phyloP scores from a whole-genome alignment of 805 yeast genomes.

The Wickerhamomyces chaumierensis region DNA sequence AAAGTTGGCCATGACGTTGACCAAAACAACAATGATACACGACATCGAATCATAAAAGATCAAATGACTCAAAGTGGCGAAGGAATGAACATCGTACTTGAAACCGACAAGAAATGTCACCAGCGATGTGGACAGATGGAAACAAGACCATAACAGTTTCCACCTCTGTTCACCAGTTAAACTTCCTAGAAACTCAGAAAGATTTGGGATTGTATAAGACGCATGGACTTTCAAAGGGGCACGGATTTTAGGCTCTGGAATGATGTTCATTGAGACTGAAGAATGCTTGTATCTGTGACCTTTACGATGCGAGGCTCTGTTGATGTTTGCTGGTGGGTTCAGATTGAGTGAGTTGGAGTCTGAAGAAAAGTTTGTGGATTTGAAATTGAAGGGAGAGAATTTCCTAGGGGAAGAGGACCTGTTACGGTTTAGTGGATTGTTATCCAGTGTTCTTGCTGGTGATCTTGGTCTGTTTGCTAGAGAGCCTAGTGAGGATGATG shows the following conservation, averaged over 20 bases:
- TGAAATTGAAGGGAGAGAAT: conserved; percentile 52
- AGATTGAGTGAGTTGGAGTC: conserved; percentile 4
- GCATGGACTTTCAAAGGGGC: conserved; percentile 74
- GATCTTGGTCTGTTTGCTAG: conserved; percentile 17
- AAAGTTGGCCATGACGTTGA: conserved; percentile 79
- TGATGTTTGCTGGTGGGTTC: conserved; percentile 19
- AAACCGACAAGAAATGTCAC: conserved; percentile 51
- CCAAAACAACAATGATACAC: conserved; percentile 54
- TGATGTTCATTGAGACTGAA: conserved; percentile 89
- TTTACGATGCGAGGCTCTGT: conserved; percentile 64
- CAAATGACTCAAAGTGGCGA: conserved; percentile 76
- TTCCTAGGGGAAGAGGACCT: conserved; percentile 18
- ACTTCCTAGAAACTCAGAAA: conserved; percentile 50
- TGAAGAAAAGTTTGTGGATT: conserved; percentile 33
- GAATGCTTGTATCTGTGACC: conserved; percentile 96
- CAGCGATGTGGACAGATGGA: conserved; percentile 46
- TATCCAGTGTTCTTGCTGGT: conserved; percentile 17
- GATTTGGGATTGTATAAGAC: conserved; percentile 32
- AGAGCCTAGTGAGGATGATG: too few species aligned
- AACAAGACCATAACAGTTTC: conserved; percentile 44
- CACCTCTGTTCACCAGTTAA: conserved; percentile 46
- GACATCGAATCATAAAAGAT: conserved; percentile 81
- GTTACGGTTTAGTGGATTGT: conserved; percentile 20
- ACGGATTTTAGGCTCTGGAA: conserved; percentile 79
- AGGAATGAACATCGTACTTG: conserved; percentile 41